Base-by-base conservation (phyloP, 2,329 filamentous ascomycete species). In the Lanzia echinophila region DNA sequence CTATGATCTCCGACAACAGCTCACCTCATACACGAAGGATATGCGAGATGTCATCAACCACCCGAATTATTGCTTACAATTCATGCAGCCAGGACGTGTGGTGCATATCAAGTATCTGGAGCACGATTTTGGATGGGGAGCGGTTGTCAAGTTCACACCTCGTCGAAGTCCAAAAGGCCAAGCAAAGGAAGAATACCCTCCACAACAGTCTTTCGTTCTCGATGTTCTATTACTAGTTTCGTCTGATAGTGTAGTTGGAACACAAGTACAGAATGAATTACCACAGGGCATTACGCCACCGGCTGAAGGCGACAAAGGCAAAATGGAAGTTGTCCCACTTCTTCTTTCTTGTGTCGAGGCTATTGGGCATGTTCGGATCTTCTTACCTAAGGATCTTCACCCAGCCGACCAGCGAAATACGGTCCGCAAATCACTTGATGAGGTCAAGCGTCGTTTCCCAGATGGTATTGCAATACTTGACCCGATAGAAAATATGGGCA, bases 401-500 rank as follows among this genome's bases (percentile, higher is more conserved):
- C 77, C 79, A 2, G 70, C 77, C 3, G 78, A 86, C n/a, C 81
- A 90, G 47, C 82, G 85, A 54, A 87, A 87, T 60, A 79, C 77
- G 1, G 77, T 87, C 32, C 78, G 81, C 52, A 88, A 86, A 65
- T 71, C 79, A 3, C 71, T 97, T 28, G 79, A 82, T 41, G 92
- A 97, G 70, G 85, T 95, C 15, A 81, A 88, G 70, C 83, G 83
- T 61, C 85, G 94, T 24, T 97, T 99, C 73, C 90, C 91, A 0
- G 94, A 99, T 66, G 94, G 94, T 3, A 75, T 99, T 54, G 87
- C 94, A 3, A 78, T 91, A 6, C 74, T 99, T 17, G 94, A 99
- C 65, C 94, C 94, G 0, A 86, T 99, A 38, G 91, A 97, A 70
- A 91, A 96, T 67, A 97, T 99, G 94, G 81, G 83, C 28, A 97